Evolutionary conservation across 768 basidiomycete genomes (phyloP), one percentile per base, ranked within the genome.

Genomic region (Trametes coccinea): DNA sequence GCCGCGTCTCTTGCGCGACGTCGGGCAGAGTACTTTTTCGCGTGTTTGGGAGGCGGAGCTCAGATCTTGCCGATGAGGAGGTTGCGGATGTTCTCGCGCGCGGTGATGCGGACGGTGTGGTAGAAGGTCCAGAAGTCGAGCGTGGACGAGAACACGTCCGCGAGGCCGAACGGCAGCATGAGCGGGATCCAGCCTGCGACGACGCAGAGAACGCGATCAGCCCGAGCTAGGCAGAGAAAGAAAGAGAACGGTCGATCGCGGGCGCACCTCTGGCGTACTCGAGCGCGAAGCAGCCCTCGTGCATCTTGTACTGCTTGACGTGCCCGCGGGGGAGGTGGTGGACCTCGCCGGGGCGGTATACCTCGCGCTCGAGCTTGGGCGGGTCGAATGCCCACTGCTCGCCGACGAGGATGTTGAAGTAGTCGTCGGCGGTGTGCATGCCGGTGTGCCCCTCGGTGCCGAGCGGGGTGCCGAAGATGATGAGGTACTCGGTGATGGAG

Each of bases 181-280:
- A 88, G 77, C 0, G 97, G 96, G 67, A 99, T 98, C 95, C 96
- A 98, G 27, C 96, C 95, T n/a, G n/a, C n/a, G n/a, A n/a, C n/a
- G n/a, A n/a, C n/a, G n/a, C n/a, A n/a, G n/a, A n/a, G n/a, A n/a
- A n/a, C n/a, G n/a, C n/a, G n/a, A n/a, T n/a, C 37, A 53, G 40
- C 34, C 2, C 17, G 39, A 31, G 27, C 13, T 1, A 43, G 7
- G 17, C n/a, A 17, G 16, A 3, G 22, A 3, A 16, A 27, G 13
- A 7, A 3, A 16, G 16, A 22, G 9, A 33, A 3, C 7, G 9
- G 2, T 13, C 14, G 2, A 5, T 7, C 2, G 14, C 13, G 34
- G 1, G 77, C 82, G 41, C 67, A 95, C 96, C 96, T 73, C 89
- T 75, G 44, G 95, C 96, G 68, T 96, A 95, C 74, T 99, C 97